Percentiles rank a stretch among this genome's conserved stretches.
Evolutionary conservation across 2,329 filamentous ascomycete genomes (phyloP).

Genomic region (Rhynchosporium graminicola): DNA sequence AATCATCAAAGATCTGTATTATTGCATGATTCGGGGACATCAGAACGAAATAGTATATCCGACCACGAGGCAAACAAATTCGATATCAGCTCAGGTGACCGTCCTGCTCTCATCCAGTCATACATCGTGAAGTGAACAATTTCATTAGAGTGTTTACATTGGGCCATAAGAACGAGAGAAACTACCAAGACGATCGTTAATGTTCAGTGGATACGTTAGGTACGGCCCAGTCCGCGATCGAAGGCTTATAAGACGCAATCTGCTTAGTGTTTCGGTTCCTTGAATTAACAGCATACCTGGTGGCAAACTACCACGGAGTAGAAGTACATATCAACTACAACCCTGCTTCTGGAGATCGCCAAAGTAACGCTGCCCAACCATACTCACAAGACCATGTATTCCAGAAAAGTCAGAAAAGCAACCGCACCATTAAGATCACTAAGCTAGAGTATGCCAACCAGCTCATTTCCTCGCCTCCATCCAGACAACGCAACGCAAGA

Average conservation of each 20-base stretch:
- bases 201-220: neutral
- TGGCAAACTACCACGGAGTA: neutral
- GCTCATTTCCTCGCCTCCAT: neutral
- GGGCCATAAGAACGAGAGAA: neutral
- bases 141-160: neutral
- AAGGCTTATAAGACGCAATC: neutral
- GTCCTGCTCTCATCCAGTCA: neutral
- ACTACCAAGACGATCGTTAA: no score
- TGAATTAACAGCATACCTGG: neutral
- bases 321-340: neutral
- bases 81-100: neutral
- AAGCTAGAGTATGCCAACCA: neutral
- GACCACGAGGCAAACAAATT: neutral
- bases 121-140: neutral
- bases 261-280: neutral
- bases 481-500: neutral
- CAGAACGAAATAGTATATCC: neutral
- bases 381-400: neutral
- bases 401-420: neutral
- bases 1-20: neutral
- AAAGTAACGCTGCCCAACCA: neutral
- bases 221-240: slow-evolving; percentile 5
- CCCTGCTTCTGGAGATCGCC: neutral
- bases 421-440: neutral
- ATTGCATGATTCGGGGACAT: neutral